phyloP scores from a whole-genome alignment of 2,329 filamentous ascomycete genomes.

The Hypomyces rosellus region DNA sequence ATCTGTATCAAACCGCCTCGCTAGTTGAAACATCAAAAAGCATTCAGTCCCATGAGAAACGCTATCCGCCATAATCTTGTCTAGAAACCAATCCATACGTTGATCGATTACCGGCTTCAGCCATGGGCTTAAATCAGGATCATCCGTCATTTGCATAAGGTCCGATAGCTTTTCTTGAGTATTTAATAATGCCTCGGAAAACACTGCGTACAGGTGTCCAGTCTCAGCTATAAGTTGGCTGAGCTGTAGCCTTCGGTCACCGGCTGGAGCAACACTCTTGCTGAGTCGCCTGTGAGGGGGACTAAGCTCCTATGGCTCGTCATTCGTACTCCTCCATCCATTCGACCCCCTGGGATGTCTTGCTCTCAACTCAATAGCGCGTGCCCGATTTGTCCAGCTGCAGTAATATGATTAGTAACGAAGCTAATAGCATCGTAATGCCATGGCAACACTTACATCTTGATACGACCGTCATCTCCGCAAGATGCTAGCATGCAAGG shows the following conservation, averaged over 20 bases:
- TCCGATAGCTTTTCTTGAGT: no score
- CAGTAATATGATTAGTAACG: not conserved
- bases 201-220: no score
- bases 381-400: conserved; percentile 22
- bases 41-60: no score
- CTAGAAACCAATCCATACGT: no score
- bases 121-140: no score
- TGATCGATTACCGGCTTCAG: no score
- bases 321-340: conserved; percentile 14
- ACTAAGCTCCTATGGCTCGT: conserved; percentile 10
- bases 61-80: no score
- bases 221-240: no score
- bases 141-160: no score
- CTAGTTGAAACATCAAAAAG: no score
- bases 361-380: conserved; percentile 16
- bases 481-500: conserved; percentile 83
- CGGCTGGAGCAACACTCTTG: not conserved
- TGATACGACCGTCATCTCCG: conserved; percentile 78
- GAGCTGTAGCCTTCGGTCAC: not conserved
- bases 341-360: conserved; percentile 11
- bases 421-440: not conserved
- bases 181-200: no score
- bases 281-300: not conserved
- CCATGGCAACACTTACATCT: conserved; percentile 60
- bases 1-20: no score